A percentile compares a stretch with the other conserved stretches of the same genome.
These are phyloP conservation scores for Pleurotus cornucopiae DNA, from an alignment of 768 basidiomycete species.

Conservation along the genomic window DNA sequence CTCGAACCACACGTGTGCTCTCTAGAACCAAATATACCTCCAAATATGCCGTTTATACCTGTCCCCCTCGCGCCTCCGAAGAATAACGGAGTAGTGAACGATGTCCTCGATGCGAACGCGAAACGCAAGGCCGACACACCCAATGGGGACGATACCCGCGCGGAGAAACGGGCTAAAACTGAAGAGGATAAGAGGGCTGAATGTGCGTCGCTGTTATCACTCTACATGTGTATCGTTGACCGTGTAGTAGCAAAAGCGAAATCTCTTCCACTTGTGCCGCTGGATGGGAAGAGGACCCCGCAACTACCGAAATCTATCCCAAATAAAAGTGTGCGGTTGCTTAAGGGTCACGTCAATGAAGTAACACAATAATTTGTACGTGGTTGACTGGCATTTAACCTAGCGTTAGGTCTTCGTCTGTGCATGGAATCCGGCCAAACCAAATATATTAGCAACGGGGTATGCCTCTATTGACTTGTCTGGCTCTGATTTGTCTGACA, in stretches of 20 bases:
- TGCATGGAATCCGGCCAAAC: conserved; percentile 67
- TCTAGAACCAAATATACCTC: conserved; percentile 30
- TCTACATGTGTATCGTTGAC: neutral
- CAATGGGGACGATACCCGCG: conserved; percentile 41
- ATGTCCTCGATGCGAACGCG: conserved; percentile 8
- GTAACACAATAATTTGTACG: conserved; percentile 23
- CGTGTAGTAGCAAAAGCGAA: conserved; percentile 25
- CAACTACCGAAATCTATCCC: neutral
- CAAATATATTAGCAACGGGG: conserved; percentile 70
- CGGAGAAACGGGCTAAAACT: conserved; percentile 62
- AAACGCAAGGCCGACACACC: conserved; percentile 54
- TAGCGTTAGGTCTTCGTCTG: conserved; percentile 68
- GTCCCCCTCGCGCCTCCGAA: conserved; percentile 12
- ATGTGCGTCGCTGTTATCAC: neutral
- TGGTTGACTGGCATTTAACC: too few species aligned
- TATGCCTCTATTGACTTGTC: conserved; percentile 19
- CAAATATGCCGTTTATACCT: conserved; percentile 11
- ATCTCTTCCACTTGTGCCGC: conserved; percentile 17
- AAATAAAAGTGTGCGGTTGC: conserved; percentile 39
- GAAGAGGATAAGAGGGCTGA: conserved; percentile 33
- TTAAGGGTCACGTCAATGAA: conserved; percentile 61
- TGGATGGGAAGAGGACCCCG: neutral
- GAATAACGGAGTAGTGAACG: conserved; percentile 2
- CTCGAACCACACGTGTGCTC: conserved; percentile 73
- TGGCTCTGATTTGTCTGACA: conserved; percentile 10